phyloP scores from a whole-genome alignment of 2,329 filamentous ascomycete species.

The Colletotrichum sp. region DNA sequence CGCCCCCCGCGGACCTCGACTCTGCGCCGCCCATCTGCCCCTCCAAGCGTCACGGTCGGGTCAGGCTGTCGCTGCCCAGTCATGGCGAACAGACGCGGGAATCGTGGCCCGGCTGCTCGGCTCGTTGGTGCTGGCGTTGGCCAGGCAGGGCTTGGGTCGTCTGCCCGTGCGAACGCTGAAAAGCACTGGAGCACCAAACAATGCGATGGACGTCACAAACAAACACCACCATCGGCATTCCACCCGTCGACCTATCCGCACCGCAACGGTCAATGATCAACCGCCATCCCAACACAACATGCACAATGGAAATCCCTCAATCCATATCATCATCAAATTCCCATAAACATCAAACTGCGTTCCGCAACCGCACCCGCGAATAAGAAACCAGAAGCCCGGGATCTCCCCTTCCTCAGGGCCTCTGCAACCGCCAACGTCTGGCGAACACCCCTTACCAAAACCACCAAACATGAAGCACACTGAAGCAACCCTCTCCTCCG shows the following conservation, averaged over 20 bases:
- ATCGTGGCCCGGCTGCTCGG: not conserved
- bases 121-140: not conserved
- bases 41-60: not conserved
- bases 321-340: not conserved
- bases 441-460: conserved; percentile 1
- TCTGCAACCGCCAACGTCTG: not conserved
- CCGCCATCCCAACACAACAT: not conserved
- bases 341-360: not conserved
- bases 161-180: not conserved
- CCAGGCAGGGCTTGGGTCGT: not conserved
- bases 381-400: not conserved
- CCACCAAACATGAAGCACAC: conserved; percentile 8
- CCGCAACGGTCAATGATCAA: not conserved
- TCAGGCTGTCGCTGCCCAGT: not conserved
- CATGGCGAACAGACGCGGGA: not conserved
- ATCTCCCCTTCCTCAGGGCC: not conserved
- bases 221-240: not conserved
- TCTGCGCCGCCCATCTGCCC: not conserved
- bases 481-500: not conserved
- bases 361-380: not conserved
- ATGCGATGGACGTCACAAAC: not conserved
- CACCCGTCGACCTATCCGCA: not conserved
- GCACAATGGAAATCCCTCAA: not conserved
- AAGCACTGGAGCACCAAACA: not conserved
- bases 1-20: not conserved